phyloP scores from a whole-genome alignment of 352 stramenopile species.

The Aphanomyces euteiches region DNA sequence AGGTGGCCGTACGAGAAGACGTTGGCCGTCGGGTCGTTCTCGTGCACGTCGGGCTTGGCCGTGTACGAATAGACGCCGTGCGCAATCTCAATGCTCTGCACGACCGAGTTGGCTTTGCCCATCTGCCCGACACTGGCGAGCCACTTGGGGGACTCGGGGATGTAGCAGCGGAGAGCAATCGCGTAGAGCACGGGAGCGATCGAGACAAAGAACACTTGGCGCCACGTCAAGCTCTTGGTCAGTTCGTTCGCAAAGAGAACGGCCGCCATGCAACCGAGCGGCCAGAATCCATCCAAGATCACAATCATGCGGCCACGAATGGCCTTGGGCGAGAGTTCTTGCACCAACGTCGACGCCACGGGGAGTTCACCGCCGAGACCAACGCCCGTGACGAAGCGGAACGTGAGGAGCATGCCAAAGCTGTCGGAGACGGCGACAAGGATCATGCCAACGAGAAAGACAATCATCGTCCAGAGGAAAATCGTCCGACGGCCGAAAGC shows the following conservation, averaged over 20 bases:
- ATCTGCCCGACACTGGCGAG: slow-evolving; percentile 36
- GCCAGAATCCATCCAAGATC: slow-evolving; percentile 43
- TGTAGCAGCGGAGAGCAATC: slow-evolving; percentile 30
- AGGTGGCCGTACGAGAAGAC: slow-evolving; percentile 29
- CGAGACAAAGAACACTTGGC: slow-evolving; percentile 35
- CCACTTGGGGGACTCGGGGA: slow-evolving; percentile 51
- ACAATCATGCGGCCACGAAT: slow-evolving; percentile 38
- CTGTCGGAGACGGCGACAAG: slow-evolving; percentile 33
- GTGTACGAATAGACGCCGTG: slow-evolving; percentile 22
- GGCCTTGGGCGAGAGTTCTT: slow-evolving; percentile 38
- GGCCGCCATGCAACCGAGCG: slow-evolving; percentile 39
- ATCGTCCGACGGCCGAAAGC: slow-evolving; percentile 36
- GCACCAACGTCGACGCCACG: slow-evolving; percentile 38
- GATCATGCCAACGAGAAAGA: slow-evolving; percentile 37
- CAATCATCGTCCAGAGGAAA: slow-evolving; percentile 36
- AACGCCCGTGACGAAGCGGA: slow-evolving; percentile 38
- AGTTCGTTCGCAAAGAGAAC: slow-evolving; percentile 37
- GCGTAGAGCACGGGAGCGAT: slow-evolving; percentile 36
- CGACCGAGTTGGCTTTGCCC: slow-evolving; percentile 36
- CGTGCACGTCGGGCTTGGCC: not conserved
- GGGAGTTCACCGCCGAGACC: slow-evolving; percentile 41
- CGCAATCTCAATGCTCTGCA: slow-evolving; percentile 37
- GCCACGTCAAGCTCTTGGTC: slow-evolving; percentile 38
- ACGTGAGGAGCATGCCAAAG: slow-evolving; percentile 36
- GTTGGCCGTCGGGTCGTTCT: slow-evolving; percentile 15